Conservation (phyloP, 352 stramenopile species). For the Pythium sukuiense region DNA sequence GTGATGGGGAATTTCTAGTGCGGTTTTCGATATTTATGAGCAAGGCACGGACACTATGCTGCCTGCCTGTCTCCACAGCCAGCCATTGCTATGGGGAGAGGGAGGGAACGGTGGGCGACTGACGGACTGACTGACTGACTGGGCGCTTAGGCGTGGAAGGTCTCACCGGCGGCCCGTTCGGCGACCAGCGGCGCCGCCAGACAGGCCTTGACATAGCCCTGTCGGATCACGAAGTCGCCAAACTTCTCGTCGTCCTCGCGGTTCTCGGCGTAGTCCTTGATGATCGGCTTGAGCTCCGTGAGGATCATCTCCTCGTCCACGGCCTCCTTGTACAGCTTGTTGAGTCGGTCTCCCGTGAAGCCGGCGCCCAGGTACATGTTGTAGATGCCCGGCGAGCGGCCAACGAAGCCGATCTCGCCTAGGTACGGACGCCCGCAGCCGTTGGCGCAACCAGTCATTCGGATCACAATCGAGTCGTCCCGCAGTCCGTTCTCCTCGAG, state of each 20-base stretch:
- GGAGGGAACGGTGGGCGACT: background rate
- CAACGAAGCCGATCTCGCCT: conserved; percentile 97
- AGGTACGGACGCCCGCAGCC: conserved; percentile 97
- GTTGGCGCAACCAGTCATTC: conserved; percentile 99
- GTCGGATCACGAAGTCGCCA: conserved; percentile 80
- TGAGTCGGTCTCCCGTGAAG: conserved; percentile 66
- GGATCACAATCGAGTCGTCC: conserved; percentile 96
- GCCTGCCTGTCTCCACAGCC: background rate
- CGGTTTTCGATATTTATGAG: background rate
- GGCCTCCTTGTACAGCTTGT: conserved; percentile 84
- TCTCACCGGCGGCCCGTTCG: conserved; percentile 59
- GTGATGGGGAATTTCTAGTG: background rate
- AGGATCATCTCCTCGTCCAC: conserved; percentile 81
- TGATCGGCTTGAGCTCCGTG: conserved; percentile 64
- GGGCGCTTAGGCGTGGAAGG: conserved; percentile 57
- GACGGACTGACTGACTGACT: background rate
- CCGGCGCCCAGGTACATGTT: conserved; percentile 96
- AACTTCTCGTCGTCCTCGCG: conserved; percentile 71
- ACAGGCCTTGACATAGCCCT: conserved; percentile 70
- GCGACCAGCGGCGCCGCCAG: conserved; percentile 59
- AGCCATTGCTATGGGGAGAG: background rate
- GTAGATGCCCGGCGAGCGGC: conserved; percentile 95
- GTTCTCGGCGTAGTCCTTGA: conserved; percentile 77
- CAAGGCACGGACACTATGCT: background rate
- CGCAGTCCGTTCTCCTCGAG: conserved; percentile 89